Evolutionary conservation across 1,139 yeast species (phyloP).

Genomic region (Taphrina wiesneri): DNA sequence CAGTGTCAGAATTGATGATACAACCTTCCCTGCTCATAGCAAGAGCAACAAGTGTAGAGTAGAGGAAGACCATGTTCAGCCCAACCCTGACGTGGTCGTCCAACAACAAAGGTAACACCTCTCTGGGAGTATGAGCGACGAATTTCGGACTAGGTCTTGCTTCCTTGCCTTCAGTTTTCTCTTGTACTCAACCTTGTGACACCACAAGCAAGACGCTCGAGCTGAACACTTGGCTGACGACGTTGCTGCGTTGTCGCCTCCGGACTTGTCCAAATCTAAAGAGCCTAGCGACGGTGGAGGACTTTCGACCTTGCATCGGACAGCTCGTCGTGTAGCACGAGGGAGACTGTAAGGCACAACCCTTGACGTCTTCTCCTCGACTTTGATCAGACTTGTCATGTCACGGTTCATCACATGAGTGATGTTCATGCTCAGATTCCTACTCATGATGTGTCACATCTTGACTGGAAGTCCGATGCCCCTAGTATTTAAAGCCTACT

Average conservation of each 20-base stretch:
- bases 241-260: not conserved
- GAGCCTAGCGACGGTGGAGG: not conserved
- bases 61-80: conserved; percentile 13
- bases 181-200: not conserved
- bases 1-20: not conserved
- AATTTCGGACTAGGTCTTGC: not conserved
- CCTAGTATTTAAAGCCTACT: not conserved
- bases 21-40: conserved; percentile 31
- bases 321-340: conserved; percentile 1
- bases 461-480: not conserved
- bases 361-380: not conserved
- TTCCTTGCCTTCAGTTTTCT: conserved; percentile 13
- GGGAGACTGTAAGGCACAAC: not conserved
- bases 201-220: conserved; percentile 12
- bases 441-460: not conserved
- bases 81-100: conserved; percentile 31
- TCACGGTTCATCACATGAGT: not conserved
- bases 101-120: conserved; percentile 29
- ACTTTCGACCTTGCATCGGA: not conserved
- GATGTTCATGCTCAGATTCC: not conserved
- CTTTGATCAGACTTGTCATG: not conserved
- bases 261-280: not conserved
- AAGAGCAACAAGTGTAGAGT: conserved; percentile 28
- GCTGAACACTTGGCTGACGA: not conserved
- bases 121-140: conserved; percentile 5